Base-by-base conservation (phyloP, 495 filamentous ascomycete genomes). In the Hypoxylon cercidicola region DNA sequence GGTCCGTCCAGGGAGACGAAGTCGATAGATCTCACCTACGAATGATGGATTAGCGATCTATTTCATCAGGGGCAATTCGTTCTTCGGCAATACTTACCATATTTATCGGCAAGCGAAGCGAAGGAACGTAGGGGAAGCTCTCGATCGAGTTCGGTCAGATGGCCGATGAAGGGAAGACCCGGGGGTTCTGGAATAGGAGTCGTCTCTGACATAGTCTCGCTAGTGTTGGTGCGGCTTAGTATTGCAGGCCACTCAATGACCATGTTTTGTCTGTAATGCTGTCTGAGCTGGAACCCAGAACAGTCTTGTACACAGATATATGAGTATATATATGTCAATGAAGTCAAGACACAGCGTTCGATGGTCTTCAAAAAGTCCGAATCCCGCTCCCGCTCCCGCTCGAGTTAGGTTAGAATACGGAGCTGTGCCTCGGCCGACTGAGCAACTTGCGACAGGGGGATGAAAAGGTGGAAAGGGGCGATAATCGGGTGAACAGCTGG, bases 171-270 rank as follows among this genome's bases (percentile, higher is more conserved):
- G 6, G 73, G 73, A 15, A 75, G 49, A 25, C 39, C 59, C 16
- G 69, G 73, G 0, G 73, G 73, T 15, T 68, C 67, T 32, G 73
- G 73, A 16, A 75, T 72, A 32, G 71, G 62, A 12, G 66, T 71
- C 46, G 41, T 53, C 20, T 41, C 55, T 32, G 64, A 48, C 69
- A 72, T 74, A 32, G 39, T 65, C 11, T 62, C 53, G 21, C 18
- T 52, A 10, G 20, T 66, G 28, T 39, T 19, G 9, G 40, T 23
- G 41, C 47, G 37, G 40, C 32, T 59, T 40, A 68, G 43, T n/a
- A 68, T 58, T 6, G 58, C 7, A 54, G 64, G 64, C 64, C 64
- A 68, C 54, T 62, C 64, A 19, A 68, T 48, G 25, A n/a, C 34
- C 64, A 68, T 68, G 44, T 23, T 54, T 8, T 35, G 21, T 50